These are phyloP conservation scores for Thinopyrum elongatum DNA, from an alignment of 176 grass and related monocot species.

Conservation along the genomic window DNA sequence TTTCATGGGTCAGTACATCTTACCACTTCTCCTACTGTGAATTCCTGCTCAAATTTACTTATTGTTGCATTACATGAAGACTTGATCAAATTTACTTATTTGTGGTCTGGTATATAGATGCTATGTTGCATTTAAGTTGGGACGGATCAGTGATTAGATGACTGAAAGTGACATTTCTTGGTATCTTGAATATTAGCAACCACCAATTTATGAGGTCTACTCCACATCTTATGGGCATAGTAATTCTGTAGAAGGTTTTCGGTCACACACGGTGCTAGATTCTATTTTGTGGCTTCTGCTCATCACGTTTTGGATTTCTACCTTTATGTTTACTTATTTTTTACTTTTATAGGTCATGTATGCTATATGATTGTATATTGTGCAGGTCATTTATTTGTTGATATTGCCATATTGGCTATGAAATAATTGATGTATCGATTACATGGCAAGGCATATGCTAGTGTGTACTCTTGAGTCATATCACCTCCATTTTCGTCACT, in stretches of 20 bases:
- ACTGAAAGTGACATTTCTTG: neutral
- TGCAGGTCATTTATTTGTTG: neutral
- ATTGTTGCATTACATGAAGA: neutral
- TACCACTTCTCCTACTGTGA: neutral
- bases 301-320: neutral
- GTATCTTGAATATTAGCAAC: neutral
- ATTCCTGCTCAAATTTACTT: constrained; percentile 16
- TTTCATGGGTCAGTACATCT: constrained; percentile 73
- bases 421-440: neutral
- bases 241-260: neutral
- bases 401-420: neutral
- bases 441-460: neutral
- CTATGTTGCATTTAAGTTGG: neutral
- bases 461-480: neutral
- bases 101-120: neutral
- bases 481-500: neutral
- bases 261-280: neutral
- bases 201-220: neutral
- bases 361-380: neutral
- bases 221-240: neutral
- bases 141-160: neutral
- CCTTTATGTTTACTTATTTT: neutral
- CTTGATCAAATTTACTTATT: neutral
- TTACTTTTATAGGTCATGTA: neutral
- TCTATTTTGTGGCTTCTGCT: neutral